Evolutionary conservation across 2,329 filamentous ascomycete genomes (phyloP).

Genomic region (Trichoderma afroharzianum): DNA sequence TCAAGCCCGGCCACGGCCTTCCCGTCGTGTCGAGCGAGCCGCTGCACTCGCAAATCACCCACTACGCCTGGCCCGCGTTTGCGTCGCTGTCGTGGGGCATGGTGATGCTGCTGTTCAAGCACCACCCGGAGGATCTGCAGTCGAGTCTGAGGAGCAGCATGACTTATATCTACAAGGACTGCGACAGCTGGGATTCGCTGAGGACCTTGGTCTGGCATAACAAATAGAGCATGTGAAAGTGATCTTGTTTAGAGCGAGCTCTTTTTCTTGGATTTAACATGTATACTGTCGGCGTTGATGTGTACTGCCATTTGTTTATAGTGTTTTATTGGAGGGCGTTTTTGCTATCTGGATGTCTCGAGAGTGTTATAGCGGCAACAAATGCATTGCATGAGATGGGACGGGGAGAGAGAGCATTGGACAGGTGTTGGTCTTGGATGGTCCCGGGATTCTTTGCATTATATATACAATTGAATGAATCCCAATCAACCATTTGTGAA

Average conservation of each 20-base stretch:
- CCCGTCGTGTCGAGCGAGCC: constrained; percentile 48
- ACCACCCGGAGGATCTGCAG: constrained; percentile 88
- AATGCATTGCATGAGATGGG: neutral
- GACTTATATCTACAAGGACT: constrained; percentile 93
- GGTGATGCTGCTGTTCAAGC: constrained; percentile 94
- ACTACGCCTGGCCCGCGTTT: constrained; percentile 89
- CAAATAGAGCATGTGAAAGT: constrained; percentile 40
- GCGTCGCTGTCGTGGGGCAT: constrained; percentile 85
- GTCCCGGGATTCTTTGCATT: neutral
- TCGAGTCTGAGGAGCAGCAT: constrained; percentile 90
- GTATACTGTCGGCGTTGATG: neutral
- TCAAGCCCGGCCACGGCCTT: constrained; percentile 59
- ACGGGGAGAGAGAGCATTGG: neutral
- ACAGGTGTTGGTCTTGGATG: neutral
- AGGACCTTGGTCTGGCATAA: constrained; percentile 86
- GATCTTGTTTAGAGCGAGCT: neutral
- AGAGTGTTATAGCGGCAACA: neutral
- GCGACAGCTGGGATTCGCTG: constrained; percentile 83
- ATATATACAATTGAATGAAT: neutral
- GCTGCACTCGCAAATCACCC: constrained; percentile 49
- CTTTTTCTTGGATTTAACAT: neutral
- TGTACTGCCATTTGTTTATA: neutral
- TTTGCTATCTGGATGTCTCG: neutral
- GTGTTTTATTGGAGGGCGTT: neutral
- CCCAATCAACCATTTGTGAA: neutral